phyloP scores from a whole-genome alignment of 163 green algal genomes.

The Chlamydomonas reinhardtii region DNA sequence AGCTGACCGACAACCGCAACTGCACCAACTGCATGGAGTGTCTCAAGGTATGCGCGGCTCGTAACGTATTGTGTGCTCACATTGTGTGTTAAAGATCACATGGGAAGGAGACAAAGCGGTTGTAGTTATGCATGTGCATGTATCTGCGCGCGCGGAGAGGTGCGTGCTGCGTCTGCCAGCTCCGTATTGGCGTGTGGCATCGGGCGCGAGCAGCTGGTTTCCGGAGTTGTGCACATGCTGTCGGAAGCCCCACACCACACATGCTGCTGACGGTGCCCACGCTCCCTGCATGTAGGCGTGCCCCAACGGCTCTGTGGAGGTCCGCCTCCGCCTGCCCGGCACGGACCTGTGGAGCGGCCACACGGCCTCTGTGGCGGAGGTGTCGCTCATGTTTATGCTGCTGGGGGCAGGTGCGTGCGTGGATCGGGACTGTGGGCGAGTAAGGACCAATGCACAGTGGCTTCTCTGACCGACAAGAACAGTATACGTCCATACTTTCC shows the following conservation, averaged over 20 bases:
- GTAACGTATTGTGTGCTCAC: no score
- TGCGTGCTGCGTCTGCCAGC: no score
- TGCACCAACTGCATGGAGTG: conserved; percentile 88
- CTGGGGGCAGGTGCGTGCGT: conserved; percentile 63
- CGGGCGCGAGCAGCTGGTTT: no score
- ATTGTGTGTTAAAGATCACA: no score
- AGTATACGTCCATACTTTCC: no score
- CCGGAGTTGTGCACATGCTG: not conserved
- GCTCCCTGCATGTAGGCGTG: conserved; percentile 40
- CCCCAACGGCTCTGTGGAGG: conserved; percentile 66
- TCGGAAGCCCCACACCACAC: conserved; percentile 29
- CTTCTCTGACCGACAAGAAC: no score
- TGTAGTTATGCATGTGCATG: no score
- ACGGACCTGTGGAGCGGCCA: conserved; percentile 79
- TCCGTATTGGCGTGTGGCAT: no score
- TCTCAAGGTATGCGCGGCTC: conserved; percentile 23
- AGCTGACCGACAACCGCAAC: conserved; percentile 85
- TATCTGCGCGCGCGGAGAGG: no score
- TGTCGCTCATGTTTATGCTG: conserved; percentile 81
- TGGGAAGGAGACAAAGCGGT: no score
- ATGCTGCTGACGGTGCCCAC: conserved; percentile 6
- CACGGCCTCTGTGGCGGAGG: conserved; percentile 68
- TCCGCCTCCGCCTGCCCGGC: conserved; percentile 75
- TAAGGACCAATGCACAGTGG: no score
- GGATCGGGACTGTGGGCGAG: no score